phyloP scores from a whole-genome alignment of 2,329 filamentous ascomycete genomes.

The Dothideomycetidae sp. region DNA sequence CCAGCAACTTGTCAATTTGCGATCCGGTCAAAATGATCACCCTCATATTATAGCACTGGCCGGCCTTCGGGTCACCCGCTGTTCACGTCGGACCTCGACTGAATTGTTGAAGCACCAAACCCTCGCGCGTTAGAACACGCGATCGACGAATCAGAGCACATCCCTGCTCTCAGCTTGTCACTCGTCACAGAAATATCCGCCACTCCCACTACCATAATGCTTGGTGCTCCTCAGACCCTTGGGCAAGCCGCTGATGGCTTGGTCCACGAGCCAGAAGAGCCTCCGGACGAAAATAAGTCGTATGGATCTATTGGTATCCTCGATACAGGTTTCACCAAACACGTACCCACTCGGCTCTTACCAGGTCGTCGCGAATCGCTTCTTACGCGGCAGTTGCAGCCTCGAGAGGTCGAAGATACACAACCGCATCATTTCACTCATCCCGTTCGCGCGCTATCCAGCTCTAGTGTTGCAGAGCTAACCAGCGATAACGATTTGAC shows the following conservation, averaged over 20 bases:
- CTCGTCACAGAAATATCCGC: not conserved
- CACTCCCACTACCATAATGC: slow-evolving; percentile 1
- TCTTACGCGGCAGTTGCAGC: slow-evolving; percentile 68
- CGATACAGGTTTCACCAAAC: slow-evolving; percentile 32
- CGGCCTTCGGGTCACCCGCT: slow-evolving; percentile 7
- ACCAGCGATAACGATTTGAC: slow-evolving; percentile 82
- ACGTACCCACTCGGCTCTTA: slow-evolving; percentile 26
- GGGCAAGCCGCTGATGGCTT: slow-evolving; percentile 7
- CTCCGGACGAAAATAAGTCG: slow-evolving; percentile 50
- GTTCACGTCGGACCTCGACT: too few relatives aligned
- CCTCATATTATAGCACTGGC: slow-evolving; percentile 8
- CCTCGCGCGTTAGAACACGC: not conserved
- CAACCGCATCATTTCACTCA: slow-evolving; percentile 12
- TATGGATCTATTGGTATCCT: slow-evolving; percentile 11
- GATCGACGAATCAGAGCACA: too few relatives aligned
- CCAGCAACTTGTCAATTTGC: not conserved
- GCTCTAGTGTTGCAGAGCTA: slow-evolving; percentile 74
- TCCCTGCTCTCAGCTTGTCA: too few relatives aligned
- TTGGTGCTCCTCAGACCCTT: slow-evolving; percentile 2
- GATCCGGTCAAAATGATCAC: not conserved
- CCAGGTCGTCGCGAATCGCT: slow-evolving; percentile 59
- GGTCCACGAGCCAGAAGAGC: slow-evolving; percentile 61
- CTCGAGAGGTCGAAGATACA: slow-evolving; percentile 30
- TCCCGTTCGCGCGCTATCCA: slow-evolving; percentile 39
- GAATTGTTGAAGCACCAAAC: not conserved